Evolutionary conservation across 345 rosid species (phyloP), one percentile per base, ranked within the genome.

Genomic region (Euphorbia lathyris): DNA sequence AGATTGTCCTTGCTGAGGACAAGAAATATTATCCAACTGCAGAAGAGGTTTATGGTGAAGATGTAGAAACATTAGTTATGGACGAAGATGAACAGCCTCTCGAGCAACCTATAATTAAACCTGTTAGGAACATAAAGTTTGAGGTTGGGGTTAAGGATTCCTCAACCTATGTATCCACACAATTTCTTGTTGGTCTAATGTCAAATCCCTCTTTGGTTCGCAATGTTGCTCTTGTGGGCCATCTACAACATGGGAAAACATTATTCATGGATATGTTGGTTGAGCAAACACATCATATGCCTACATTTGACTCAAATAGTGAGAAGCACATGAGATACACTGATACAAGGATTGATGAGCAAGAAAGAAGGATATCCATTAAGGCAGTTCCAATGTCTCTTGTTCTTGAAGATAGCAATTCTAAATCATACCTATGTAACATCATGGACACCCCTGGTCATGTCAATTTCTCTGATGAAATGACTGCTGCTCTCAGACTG

Each of bases 241-340:
- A 95, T 38, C 30, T 95, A 67, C 99, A 95, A 47, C 98, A 95
- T 55, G 99, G 98, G 51, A 95, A 95, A 80, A 95, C 96, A 1
- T 79, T 90, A 42, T 92, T 95, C 78, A 90, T 95, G 97, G 98
- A 95, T 73, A 92, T 95, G 99, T 75, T 95, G 89, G 95, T 95
- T 69, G 99, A 95, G 83, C 99, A 92, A 70, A 95, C 98, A 0
- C 99, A 90, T 68, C 99, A 84, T 75, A 87, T 88, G 85, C 81
- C 90, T 7, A 92, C 99, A 0, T 95, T 95, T 65, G 93, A 95
- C 60, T 70, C 52, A 2, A 85, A 80, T 32, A 90, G 90, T 76
- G 99, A 92, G 88, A 95, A 85, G 90, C 97, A 95, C 60, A 83
- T 87, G 85, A 87, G 96, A 58, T 95, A 92, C 74, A 92, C 98